These are phyloP conservation scores for Teunomyces lycoperdinae DNA, from an alignment of 805 yeast species.

Conservation along the genomic window DNA sequence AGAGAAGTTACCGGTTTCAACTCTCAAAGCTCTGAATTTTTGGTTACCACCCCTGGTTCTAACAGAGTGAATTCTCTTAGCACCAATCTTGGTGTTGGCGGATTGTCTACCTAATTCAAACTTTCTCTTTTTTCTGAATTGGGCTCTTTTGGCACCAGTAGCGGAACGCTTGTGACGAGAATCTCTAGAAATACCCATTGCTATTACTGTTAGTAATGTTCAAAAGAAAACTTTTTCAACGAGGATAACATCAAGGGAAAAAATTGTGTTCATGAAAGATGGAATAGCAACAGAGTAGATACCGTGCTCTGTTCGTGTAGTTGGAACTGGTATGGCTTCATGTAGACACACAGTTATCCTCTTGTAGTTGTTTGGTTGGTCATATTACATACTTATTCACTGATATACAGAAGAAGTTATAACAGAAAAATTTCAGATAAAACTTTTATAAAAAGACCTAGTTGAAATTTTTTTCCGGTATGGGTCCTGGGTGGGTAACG, in stretches of 20 bases:
- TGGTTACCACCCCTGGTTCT: slow-evolving; percentile 99
- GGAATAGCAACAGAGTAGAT: too few relatives aligned
- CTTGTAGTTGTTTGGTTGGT: neutral
- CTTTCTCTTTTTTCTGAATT: slow-evolving; percentile 99
- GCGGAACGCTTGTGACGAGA: slow-evolving; percentile 99
- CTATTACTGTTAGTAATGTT: slow-evolving; percentile 17
- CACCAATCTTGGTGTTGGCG: slow-evolving; percentile 98
- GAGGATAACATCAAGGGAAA: neutral
- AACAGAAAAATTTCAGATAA: slow-evolving; percentile 9
- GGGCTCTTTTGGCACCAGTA: slow-evolving; percentile 99
- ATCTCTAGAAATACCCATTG: slow-evolving; percentile 99
- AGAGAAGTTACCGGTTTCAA: slow-evolving; percentile 98
- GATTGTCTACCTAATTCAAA: slow-evolving; percentile 99
- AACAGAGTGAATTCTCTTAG: slow-evolving; percentile 98
- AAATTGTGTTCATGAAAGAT: too few relatives aligned
- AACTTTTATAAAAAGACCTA: slow-evolving; percentile 11
- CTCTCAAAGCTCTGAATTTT: slow-evolving; percentile 99
- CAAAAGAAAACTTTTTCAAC: neutral
- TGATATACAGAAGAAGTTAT: slow-evolving; percentile 9
- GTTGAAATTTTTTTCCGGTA: slow-evolving; percentile 8
- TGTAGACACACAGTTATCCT: neutral
- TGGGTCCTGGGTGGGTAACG: neutral
- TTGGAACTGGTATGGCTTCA: neutral
- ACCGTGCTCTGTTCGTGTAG: too few relatives aligned
- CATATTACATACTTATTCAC: slow-evolving; percentile 9